Evolutionary conservation across 2,329 filamentous ascomycete genomes (phyloP), one percentile per base, ranked within the genome.

Genomic region (Trichoderma polysporum): DNA sequence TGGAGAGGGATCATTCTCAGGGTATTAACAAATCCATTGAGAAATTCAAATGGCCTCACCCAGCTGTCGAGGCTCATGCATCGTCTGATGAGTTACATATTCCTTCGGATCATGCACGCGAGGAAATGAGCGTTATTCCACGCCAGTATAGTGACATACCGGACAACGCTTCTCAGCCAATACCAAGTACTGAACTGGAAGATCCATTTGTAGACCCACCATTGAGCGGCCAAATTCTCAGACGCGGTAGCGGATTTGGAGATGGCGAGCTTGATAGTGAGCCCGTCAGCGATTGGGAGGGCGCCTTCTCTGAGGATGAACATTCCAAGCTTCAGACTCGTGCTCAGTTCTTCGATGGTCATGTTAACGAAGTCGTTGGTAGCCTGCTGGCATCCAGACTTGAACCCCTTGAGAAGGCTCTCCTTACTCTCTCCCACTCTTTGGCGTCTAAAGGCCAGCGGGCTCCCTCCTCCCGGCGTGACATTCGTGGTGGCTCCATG

Each of bases 221-320:
- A 50, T 71, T 77, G 71, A 80, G 81, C 70, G 79, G 81, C 22
- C 82, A 81, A 53, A 84, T 82, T 1, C 82, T 84, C 52, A 83
- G 86, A 41, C 85, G 85, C 25, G 83, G 85, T 60, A 70, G 75
- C 29, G 74, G 72, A 10, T 84, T 86, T 25, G 74, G 70, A 27
- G 71, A 74, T 12, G 68, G 67, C 22, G 85, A 86, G 31, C 88
- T 87, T 25, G 69, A 66, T 8, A 71, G 66, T 69, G 82, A 90
- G 17, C 88, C 90, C 27, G 86, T 89, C 68, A 97, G 94, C 75
- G 94, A 98, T 77, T 99, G 95, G 95, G 93, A 97, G 74, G 91
- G 91, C 74, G 88, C 90, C 54, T 89, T 97, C 69, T 90, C 91
- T 10, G 91, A 92, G 19, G 89, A 90, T 37, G 92, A 96, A 73